Percentiles rank a stretch among this genome's conserved stretches.
Conservation (phyloP, 2,329 filamentous ascomycete species). For the Penicillium crustosum region DNA sequence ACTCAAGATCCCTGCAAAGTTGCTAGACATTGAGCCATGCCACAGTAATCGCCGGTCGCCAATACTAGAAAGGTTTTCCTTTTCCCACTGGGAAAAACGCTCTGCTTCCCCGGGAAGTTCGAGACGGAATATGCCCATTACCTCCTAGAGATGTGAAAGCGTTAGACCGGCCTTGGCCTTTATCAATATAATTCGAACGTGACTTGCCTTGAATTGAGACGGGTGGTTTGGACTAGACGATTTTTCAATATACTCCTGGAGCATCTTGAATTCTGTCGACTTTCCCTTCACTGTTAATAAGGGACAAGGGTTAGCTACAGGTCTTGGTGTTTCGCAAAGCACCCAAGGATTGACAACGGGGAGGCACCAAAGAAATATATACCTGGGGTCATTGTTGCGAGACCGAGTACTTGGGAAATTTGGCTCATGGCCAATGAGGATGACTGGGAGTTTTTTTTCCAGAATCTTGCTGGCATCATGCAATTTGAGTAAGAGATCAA, state of each 20-base stretch:
- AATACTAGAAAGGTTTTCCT: not conserved
- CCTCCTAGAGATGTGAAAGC: not conserved
- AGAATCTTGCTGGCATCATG: not conserved
- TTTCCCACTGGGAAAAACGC: constrained; percentile 7
- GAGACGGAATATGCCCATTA: constrained; percentile 14
- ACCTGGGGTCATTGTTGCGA: constrained; percentile 10
- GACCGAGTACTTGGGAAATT: not conserved
- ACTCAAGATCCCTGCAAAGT: constrained; percentile 18
- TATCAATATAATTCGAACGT: too few species aligned
- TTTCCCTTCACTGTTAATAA: not conserved
- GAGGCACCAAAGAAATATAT: not conserved
- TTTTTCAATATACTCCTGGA: constrained; percentile 4
- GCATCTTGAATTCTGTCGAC: constrained; percentile 2
- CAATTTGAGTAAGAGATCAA: constrained; percentile 1
- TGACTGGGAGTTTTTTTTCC: not conserved
- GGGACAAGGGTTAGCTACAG: not conserved
- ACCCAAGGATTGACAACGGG: not conserved
- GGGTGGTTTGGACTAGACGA: not conserved
- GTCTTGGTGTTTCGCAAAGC: not conserved
- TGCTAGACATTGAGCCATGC: constrained; percentile 13
- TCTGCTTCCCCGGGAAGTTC: constrained; percentile 14
- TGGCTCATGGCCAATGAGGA: constrained; percentile 3
- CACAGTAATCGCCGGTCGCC: constrained; percentile 16
- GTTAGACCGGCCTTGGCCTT: not conserved
- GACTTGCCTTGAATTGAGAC: not conserved